phyloP scores from a whole-genome alignment of 2,329 filamentous ascomycete species.

The Leptographium procerum region DNA sequence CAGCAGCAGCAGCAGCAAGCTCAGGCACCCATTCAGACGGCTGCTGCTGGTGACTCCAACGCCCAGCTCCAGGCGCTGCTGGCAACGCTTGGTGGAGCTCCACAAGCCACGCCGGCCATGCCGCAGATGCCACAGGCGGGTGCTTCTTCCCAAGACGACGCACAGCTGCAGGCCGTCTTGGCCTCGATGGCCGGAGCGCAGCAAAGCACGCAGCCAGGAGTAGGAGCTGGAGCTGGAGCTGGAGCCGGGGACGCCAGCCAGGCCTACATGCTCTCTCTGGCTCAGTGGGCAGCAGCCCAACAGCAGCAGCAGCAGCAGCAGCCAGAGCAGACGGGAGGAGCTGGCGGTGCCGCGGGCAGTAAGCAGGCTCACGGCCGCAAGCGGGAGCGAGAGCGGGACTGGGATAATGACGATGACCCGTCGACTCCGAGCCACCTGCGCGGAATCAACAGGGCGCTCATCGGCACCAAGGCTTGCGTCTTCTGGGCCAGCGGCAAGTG shows the following conservation, averaged over 20 bases:
- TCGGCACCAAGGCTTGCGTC: constrained; percentile 56
- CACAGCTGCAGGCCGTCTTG: not conserved
- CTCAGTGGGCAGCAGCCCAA: constrained; percentile 7
- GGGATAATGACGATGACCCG: constrained; percentile 25
- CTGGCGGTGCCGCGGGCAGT: not conserved
- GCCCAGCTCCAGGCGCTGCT: constrained; percentile 13
- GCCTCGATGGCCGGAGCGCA: constrained; percentile 1
- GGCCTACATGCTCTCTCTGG: constrained; percentile 8
- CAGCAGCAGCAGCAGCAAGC: constrained; percentile 12
- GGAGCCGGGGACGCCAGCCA: not conserved
- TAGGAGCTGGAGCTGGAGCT: not conserved
- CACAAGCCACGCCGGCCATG: not conserved
- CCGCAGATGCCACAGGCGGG: not conserved
- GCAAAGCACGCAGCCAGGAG: not conserved
- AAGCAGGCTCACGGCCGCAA: constrained; percentile 11
- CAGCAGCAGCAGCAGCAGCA: constrained; percentile 5
- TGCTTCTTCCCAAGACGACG: not conserved
- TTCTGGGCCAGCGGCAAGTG: constrained; percentile 64
- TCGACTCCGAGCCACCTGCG: constrained; percentile 22
- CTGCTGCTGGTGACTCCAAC: constrained; percentile 2
- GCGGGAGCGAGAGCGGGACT: constrained; percentile 16
- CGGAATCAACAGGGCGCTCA: constrained; percentile 43
- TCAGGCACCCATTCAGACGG: not conserved
- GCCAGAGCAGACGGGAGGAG: not conserved
- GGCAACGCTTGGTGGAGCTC: constrained; percentile 7